phyloP scores from a whole-genome alignment of 371 early-diverging fungal species.

The Funneliformis caledonium region DNA sequence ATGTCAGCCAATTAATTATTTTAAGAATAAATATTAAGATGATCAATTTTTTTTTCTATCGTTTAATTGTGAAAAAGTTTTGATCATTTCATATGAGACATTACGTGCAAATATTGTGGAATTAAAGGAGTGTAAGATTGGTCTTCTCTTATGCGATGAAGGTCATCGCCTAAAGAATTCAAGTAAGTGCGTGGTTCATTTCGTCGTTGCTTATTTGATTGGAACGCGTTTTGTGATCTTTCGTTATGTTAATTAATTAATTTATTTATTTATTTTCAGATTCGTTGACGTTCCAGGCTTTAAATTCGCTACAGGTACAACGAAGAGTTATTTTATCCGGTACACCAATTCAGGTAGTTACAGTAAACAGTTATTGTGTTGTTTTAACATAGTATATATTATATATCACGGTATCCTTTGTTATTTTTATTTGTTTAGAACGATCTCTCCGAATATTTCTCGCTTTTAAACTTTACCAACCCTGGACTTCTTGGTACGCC shows the following conservation, averaged over 20 bases:
- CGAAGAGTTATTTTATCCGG: constrained; percentile 94
- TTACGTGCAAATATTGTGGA: constrained; percentile 80
- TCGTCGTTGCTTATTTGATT: not conserved
- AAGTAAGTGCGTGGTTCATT: constrained; percentile 41
- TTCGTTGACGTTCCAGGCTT: constrained; percentile 84
- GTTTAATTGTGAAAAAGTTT: constrained; percentile 55
- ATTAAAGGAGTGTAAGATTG: constrained; percentile 81
- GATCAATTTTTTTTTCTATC: not conserved
- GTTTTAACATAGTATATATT: not conserved
- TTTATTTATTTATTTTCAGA: constrained; percentile 47
- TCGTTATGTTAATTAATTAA: not conserved
- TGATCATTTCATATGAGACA: constrained; percentile 96
- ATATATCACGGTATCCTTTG: not conserved
- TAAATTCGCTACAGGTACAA: constrained; percentile 83
- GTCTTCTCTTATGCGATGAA: constrained; percentile 95
- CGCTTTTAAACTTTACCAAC: constrained; percentile 91
- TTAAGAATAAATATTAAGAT: not conserved
- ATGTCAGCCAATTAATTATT: not conserved
- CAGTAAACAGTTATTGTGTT: not conserved
- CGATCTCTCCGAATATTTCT: constrained; percentile 95
- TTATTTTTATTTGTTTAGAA: constrained; percentile 56
- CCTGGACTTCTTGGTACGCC: constrained; percentile 95
- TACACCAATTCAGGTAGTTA: constrained; percentile 91
- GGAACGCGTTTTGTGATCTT: too few species aligned
- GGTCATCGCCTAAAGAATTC: constrained; percentile 97